phyloP scores from a whole-genome alignment of 2,329 filamentous ascomycete genomes.

The Annulohypoxylon truncatum region DNA sequence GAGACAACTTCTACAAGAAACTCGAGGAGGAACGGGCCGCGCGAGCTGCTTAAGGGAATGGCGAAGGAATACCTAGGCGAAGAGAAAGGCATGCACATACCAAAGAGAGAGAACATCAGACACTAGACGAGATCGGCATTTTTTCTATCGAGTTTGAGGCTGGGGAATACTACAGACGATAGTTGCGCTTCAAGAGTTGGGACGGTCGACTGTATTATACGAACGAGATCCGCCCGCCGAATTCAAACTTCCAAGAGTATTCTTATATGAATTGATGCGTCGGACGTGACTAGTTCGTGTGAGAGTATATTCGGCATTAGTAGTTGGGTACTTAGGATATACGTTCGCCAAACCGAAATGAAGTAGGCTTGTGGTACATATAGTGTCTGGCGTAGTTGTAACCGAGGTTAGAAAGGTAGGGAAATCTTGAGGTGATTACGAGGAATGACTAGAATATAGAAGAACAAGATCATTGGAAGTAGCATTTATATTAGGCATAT shows the following conservation, averaged over 20 bases:
- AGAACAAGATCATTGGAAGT: not conserved
- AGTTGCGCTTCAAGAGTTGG: constrained; percentile 33
- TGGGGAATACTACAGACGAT: constrained; percentile 35
- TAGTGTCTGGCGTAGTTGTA: not conserved
- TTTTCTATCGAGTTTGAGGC: constrained; percentile 5
- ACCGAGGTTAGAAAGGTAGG: not conserved
- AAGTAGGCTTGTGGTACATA: not conserved
- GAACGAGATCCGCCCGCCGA: constrained; percentile 35
- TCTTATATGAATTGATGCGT: not conserved
- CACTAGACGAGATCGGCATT: constrained; percentile 37
- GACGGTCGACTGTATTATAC: constrained; percentile 44
- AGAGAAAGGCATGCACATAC: not conserved
- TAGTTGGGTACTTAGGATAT: not conserved
- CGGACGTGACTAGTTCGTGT: not conserved
- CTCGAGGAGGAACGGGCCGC: constrained; percentile 68
- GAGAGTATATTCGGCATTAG: too few species aligned
- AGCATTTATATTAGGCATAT: not conserved
- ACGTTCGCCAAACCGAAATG: not conserved
- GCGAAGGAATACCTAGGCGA: not conserved
- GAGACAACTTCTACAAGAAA: constrained; percentile 69
- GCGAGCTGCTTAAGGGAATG: constrained; percentile 37
- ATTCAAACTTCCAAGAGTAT: constrained; percentile 39
- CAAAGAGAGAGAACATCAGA: constrained; percentile 10
- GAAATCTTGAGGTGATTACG: not conserved
- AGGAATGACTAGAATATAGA: not conserved